Conservation (phyloP, 805 yeast species). For the Jamesozyma piceae region DNA sequence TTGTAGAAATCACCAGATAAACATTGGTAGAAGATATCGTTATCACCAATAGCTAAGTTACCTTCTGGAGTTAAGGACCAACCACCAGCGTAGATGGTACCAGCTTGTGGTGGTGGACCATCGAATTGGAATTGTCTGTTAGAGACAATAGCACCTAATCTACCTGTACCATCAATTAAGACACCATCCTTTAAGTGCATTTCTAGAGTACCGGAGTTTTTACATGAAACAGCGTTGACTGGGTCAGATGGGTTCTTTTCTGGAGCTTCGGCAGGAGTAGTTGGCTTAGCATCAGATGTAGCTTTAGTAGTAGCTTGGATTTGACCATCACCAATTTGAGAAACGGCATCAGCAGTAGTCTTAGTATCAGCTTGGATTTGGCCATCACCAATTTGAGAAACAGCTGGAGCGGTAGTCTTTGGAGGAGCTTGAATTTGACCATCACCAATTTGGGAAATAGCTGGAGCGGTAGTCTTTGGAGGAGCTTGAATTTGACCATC, state of each 20-base stretch:
- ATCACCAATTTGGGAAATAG: slow-evolving; percentile 49
- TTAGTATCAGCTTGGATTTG: slow-evolving; percentile 23
- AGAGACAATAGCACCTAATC: slow-evolving; percentile 72
- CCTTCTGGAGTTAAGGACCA: slow-evolving; percentile 49
- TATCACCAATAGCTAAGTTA: slow-evolving; percentile 48
- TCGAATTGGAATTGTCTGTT: slow-evolving; percentile 82
- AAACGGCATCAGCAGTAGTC: slow-evolving; percentile 18
- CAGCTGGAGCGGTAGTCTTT: slow-evolving; percentile 33
- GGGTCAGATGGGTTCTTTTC: slow-evolving; percentile 30
- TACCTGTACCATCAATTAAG: slow-evolving; percentile 49
- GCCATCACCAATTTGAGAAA: slow-evolving; percentile 31
- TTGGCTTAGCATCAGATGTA: slow-evolving; percentile 30
- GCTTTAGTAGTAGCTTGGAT: slow-evolving; percentile 34
- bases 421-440: slow-evolving; percentile 43
- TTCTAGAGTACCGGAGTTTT: slow-evolving; percentile 41
- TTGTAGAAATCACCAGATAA: slow-evolving; percentile 60
- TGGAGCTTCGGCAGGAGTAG: slow-evolving; percentile 40
- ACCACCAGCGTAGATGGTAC: slow-evolving; percentile 61
- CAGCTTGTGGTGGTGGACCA: slow-evolving; percentile 81
- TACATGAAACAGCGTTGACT: slow-evolving; percentile 35
- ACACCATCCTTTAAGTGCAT: slow-evolving; percentile 42
- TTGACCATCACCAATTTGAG: slow-evolving; percentile 33
- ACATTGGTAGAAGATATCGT: slow-evolving; percentile 54
- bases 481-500: slow-evolving; percentile 41
- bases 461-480: slow-evolving; percentile 29